A percentile compares a stretch with the other conserved stretches of the same genome.
Evolutionary conservation across 164 flowering plant genomes (phyloP).

Genomic region (Hamamelis virginiana): DNA sequence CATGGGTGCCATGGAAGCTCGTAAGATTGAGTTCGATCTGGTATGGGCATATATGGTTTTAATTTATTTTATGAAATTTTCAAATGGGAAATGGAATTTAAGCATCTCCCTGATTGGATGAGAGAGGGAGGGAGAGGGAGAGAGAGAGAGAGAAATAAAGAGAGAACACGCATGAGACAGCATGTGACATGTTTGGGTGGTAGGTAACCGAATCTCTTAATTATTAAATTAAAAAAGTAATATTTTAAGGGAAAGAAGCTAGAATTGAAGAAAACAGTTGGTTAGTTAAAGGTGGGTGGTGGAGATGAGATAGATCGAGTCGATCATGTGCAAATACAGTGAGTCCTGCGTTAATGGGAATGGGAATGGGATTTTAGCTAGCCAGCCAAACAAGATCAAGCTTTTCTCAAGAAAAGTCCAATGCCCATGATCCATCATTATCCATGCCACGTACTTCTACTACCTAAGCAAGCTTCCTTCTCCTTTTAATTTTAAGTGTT

Average conservation of each 20-base stretch:
- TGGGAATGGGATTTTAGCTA: slow-evolving; percentile 1
- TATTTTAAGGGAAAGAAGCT: not conserved
- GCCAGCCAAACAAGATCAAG: slow-evolving; percentile 18
- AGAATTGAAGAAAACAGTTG: slow-evolving; percentile 16
- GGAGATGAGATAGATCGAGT: no score
- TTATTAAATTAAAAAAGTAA: slow-evolving; percentile 5
- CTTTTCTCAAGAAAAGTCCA: no score
- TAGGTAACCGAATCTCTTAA: slow-evolving; percentile 41
- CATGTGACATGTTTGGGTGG: slow-evolving; percentile 51
- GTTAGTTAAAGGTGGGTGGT: slow-evolving; percentile 22
- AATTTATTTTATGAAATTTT: not conserved
- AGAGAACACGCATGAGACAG: no score
- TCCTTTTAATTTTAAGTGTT: no score
- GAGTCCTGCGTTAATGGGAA: slow-evolving; percentile 20
- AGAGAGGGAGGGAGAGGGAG: slow-evolving; percentile 7
- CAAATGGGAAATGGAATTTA: not conserved
- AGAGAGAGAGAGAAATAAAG: no score
- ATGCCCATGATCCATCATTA: no score
- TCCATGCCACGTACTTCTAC: no score
- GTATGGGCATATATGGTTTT: not conserved
- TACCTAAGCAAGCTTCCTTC: no score
- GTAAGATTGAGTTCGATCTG: not conserved
- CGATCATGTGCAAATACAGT: slow-evolving; percentile 18
- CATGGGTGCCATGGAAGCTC: no score
- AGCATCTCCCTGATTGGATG: not conserved